Conservation (phyloP, 805 yeast genomes). For the Myxozyma neglecta region DNA sequence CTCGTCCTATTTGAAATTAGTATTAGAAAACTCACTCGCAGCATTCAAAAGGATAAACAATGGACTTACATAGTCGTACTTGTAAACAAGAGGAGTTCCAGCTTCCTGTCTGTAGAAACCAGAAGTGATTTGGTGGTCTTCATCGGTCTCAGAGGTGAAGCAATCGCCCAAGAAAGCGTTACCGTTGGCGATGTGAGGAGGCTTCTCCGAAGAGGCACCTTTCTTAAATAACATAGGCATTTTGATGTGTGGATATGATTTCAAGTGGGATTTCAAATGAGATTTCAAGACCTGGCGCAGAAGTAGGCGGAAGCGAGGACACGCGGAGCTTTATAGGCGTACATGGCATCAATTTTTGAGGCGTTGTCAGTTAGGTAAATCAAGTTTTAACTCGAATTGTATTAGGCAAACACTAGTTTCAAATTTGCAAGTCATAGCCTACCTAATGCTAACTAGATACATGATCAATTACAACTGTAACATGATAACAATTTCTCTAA, state of each 20-base stretch:
- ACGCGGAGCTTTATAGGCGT: no score
- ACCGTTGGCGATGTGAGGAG: conserved; percentile 60
- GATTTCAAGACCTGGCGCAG: no score
- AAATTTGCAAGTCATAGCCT: no score
- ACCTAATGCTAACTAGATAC: no score
- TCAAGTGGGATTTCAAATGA: not conserved
- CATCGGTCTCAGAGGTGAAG: conserved; percentile 60
- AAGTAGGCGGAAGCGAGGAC: no score
- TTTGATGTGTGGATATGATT: conserved; percentile 3
- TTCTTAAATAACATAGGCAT: conserved; percentile 33
- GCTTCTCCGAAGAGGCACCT: conserved; percentile 41
- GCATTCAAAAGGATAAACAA: not conserved
- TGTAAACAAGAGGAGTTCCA: conserved; percentile 69
- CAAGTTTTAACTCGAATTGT: no score
- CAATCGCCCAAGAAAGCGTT: conserved; percentile 70
- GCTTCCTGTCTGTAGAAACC: conserved; percentile 71
- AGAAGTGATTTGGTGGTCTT: conserved; percentile 59
- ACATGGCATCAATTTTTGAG: no score
- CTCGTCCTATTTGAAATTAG: conserved; percentile 51
- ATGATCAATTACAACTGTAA: no score
- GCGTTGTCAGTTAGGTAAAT: no score
- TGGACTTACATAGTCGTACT: conserved; percentile 46
- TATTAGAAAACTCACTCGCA: not conserved
- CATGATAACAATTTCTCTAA: no score
- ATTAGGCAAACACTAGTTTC: no score